Conservation (phyloP, 108 stramenopile species). For the Chaetoceros muelleri region DNA sequence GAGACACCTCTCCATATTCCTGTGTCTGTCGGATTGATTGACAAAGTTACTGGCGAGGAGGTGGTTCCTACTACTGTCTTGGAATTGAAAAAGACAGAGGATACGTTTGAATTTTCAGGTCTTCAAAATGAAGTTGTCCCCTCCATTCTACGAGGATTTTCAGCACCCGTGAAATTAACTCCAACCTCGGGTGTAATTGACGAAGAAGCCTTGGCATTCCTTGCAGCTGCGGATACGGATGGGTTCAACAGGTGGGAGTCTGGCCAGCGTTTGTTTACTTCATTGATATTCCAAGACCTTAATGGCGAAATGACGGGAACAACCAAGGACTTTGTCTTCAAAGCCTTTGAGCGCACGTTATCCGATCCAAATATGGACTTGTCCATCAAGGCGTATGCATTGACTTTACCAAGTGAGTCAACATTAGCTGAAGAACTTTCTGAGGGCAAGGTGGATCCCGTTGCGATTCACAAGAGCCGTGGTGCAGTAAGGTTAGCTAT, state of each 20-base stretch:
- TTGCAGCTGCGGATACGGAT: conserved; percentile 64
- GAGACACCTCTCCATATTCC: conserved; percentile 87
- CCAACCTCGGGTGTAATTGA: conserved; percentile 23
- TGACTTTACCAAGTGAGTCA: conserved; percentile 69
- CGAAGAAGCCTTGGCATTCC: conserved; percentile 36
- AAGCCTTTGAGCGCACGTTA: conserved; percentile 53
- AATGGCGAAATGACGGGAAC: conserved; percentile 11
- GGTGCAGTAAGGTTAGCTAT: conserved; percentile 47
- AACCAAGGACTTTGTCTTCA: conserved; percentile 32
- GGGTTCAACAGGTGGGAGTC: conserved; percentile 77
- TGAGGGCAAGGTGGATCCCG: conserved; percentile 49
- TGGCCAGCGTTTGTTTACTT: conserved; percentile 34
- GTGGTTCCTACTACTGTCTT: conserved; percentile 71
- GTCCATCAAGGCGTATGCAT: conserved; percentile 72
- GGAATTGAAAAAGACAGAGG: conserved; percentile 68
- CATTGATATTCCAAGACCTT: conserved; percentile 37
- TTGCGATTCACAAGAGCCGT: conserved; percentile 57
- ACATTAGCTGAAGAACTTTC: conserved; percentile 60
- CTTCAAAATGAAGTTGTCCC: conserved; percentile 70
- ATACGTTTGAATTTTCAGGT: conserved; percentile 77
- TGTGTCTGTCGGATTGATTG: conserved; percentile 82
- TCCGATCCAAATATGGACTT: conserved; percentile 39
- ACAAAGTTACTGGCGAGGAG: conserved; percentile 66
- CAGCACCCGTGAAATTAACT: conserved; percentile 90
- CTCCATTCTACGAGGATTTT: conserved; percentile 85